Percentiles rank a stretch among this genome's conserved stretches.
These are phyloP conservation scores for Lyophyllum decastes DNA, from an alignment of 768 basidiomycete species.

Conservation along the genomic window DNA sequence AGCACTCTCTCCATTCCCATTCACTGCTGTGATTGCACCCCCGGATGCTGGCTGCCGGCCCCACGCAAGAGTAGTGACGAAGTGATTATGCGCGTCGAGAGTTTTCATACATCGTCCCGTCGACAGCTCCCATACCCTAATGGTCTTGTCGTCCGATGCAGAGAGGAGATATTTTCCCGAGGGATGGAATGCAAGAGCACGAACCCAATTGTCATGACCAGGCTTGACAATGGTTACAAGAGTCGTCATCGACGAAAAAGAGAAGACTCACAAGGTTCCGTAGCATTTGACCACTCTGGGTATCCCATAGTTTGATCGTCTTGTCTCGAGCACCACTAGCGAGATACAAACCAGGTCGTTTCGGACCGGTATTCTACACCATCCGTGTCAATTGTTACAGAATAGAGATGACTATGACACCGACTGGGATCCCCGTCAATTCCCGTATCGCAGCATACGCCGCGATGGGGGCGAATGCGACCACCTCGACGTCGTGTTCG, in stretches of 20 bases:
- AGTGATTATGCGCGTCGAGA: slow-evolving; percentile 85
- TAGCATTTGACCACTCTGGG: slow-evolving; percentile 77
- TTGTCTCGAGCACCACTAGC: slow-evolving; percentile 90
- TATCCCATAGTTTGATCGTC: slow-evolving; percentile 91
- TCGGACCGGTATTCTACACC: slow-evolving; percentile 52
- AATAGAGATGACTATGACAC: slow-evolving; percentile 19
- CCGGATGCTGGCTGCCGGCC: slow-evolving; percentile 57
- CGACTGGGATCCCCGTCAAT: slow-evolving; percentile 69
- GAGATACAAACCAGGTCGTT: slow-evolving; percentile 58
- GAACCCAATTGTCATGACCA: slow-evolving; percentile 91
- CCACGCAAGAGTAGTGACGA: slow-evolving; percentile 83
- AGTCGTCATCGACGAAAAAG: slow-evolving; percentile 8
- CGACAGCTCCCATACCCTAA: slow-evolving; percentile 86
- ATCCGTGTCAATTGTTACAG: slow-evolving; percentile 7
- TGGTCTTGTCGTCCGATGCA: slow-evolving; percentile 89
- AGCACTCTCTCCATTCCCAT: slow-evolving; percentile 25
- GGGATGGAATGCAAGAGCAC: slow-evolving; percentile 87
- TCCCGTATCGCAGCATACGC: slow-evolving; percentile 79
- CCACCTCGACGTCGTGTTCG: slow-evolving; percentile 83
- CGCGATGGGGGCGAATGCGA: slow-evolving; percentile 76
- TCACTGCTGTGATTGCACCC: slow-evolving; percentile 31
- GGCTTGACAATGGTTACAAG: slow-evolving; percentile 36
- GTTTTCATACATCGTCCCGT: slow-evolving; percentile 86
- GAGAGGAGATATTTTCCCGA: slow-evolving; percentile 89
- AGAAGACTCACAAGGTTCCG: slow-evolving; percentile 62